A percentile compares a stretch with the other conserved stretches of the same genome.
Conservation (phyloP, 2,329 filamentous ascomycete genomes). For the Fusarium caatingaense region DNA sequence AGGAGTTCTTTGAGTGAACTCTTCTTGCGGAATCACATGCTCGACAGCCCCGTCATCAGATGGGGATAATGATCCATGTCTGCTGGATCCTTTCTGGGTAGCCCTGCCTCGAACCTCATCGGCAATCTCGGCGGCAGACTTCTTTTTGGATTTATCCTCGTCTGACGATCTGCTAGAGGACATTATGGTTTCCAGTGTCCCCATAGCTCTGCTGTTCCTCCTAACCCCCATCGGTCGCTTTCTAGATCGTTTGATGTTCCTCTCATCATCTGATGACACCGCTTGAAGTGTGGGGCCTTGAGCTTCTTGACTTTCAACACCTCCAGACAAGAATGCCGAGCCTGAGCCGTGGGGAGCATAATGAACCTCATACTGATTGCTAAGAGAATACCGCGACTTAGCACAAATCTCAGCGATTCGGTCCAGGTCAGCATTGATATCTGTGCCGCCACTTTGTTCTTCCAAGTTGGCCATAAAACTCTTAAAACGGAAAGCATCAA, state of each 20-base stretch:
- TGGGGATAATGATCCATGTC: conserved; percentile 49
- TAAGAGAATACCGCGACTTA: conserved; percentile 71
- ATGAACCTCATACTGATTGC: conserved; percentile 75
- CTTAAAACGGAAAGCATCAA: conserved; percentile 74
- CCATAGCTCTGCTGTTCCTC: conserved; percentile 66
- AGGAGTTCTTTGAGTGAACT: conserved; percentile 33
- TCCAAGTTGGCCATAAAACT: conserved; percentile 70
- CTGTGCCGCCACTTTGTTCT: conserved; percentile 54
- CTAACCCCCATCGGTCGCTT: conserved; percentile 57
- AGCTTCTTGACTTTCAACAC: conserved; percentile 47
- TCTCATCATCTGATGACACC: conserved; percentile 68
- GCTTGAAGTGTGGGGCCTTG: conserved; percentile 68
- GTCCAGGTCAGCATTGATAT: conserved; percentile 69
- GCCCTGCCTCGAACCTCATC: conserved; percentile 65
- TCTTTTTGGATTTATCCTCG: conserved; percentile 70
- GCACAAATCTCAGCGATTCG: conserved; percentile 76
- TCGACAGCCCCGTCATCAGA: conserved; percentile 47
- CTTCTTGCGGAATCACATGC: conserved; percentile 36
- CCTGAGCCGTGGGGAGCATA: conserved; percentile 71
- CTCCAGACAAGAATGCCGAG: conserved; percentile 56
- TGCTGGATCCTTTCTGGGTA: conserved; percentile 51
- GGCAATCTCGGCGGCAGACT: conserved; percentile 66
- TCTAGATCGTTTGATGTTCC: conserved; percentile 52
- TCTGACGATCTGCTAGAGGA: conserved; percentile 73
- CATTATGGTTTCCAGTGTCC: conserved; percentile 74